phyloP scores from a whole-genome alignment of 2,329 filamentous ascomycete species.

The Setomelanomma holmii region DNA sequence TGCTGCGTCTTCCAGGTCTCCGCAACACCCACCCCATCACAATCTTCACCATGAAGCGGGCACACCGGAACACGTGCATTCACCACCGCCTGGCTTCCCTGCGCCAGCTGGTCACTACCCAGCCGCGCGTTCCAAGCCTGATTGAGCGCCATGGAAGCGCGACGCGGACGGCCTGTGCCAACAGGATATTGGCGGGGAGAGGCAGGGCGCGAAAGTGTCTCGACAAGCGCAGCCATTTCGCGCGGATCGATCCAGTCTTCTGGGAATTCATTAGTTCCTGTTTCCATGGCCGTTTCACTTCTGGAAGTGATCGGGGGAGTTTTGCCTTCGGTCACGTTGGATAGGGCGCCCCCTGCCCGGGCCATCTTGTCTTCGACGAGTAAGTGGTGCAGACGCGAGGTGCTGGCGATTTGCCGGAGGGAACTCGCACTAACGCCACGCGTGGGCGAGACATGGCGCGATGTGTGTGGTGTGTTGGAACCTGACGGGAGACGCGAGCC shows the following conservation, averaged over 20 bases:
- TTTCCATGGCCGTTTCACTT: neutral
- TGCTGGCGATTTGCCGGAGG: constrained; percentile 17
- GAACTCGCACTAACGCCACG: neutral
- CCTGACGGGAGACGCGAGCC: constrained; percentile 23
- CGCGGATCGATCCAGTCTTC: neutral
- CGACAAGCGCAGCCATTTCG: neutral
- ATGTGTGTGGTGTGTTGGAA: constrained; percentile 13
- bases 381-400: constrained; percentile 6
- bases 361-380: neutral
- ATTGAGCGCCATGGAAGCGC: constrained; percentile 25
- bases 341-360: neutral
- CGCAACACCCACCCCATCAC: constrained; percentile 22
- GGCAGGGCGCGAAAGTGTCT: neutral
- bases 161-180: constrained; percentile 19
- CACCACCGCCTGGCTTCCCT: neutral
- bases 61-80: constrained; percentile 11
- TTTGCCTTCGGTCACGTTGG: constrained; percentile 3
- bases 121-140: constrained; percentile 20
- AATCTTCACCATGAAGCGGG: constrained; percentile 24
- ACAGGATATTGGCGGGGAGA: constrained; percentile 1
- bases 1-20: constrained; percentile 19
- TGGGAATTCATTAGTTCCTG: neutral
- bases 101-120: neutral
- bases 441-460: constrained; percentile 5
- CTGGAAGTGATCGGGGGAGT: neutral